phyloP scores from a whole-genome alignment of 2,329 filamentous ascomycete species.

The Magnaporthiopsis poae region DNA sequence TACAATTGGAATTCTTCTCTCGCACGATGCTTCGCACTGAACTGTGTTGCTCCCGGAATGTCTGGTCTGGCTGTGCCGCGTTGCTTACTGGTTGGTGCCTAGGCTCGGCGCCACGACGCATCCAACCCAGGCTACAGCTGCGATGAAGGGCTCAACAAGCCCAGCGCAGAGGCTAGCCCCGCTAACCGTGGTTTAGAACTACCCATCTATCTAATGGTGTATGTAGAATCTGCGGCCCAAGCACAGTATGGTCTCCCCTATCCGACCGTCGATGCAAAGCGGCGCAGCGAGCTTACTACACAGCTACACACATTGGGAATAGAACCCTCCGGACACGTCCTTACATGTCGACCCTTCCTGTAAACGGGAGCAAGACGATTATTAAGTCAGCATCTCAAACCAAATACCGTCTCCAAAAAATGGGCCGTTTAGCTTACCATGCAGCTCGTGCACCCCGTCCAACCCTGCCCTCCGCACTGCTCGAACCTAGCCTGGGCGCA shows the following conservation, averaged over 20 bases:
- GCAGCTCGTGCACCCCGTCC: constrained; percentile 31
- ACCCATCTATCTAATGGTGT: no score
- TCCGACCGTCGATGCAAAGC: no score
- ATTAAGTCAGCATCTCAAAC: not conserved
- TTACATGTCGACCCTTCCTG: not conserved
- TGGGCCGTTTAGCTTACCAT: constrained; percentile 20
- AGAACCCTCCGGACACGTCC: not conserved
- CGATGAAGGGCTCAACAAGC: no score
- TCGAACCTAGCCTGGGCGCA: constrained; percentile 26
- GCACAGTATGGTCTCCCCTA: no score
- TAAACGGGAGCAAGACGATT: not conserved
- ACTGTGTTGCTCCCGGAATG: no score
- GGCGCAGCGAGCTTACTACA: no score
- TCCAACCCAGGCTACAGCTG: no score
- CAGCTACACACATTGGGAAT: not conserved
- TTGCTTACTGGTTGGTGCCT: not conserved
- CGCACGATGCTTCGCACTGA: not conserved
- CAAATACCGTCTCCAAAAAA: not conserved
- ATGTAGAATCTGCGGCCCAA: no score
- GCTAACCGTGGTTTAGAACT: no score
- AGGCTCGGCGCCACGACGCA: not conserved
- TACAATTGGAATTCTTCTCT: no score
- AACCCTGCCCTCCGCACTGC: constrained; percentile 32
- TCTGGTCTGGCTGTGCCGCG: not conserved
- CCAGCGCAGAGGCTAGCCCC: no score